Evolutionary conservation across 2,329 filamentous ascomycete species (phyloP).

Genomic region (Ophiostoma ulmi): DNA sequence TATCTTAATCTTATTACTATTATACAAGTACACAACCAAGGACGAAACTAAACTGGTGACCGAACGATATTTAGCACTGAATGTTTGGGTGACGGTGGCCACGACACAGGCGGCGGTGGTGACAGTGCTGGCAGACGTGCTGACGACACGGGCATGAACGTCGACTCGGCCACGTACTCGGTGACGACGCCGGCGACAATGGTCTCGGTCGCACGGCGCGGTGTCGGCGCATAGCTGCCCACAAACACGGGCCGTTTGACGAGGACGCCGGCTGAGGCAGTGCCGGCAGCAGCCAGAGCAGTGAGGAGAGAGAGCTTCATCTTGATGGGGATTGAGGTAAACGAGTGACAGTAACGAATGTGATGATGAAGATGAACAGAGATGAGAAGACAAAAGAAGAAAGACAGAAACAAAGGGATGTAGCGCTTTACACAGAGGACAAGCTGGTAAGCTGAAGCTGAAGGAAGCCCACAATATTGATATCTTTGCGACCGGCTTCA

Average conservation of each 20-base stretch:
- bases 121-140: background rate
- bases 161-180: background rate
- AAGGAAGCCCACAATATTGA: background rate
- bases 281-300: background rate
- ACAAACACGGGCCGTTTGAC: slow-evolving; percentile 6
- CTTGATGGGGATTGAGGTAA: background rate
- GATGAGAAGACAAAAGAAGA: background rate
- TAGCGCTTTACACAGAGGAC: background rate
- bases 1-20: background rate
- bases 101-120: background rate
- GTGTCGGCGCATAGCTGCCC: background rate
- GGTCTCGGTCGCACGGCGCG: background rate
- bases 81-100: background rate
- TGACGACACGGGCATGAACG: background rate
- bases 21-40: too few species aligned
- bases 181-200: slow-evolving; percentile 4
- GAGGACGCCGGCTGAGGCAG: background rate
- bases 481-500: background rate
- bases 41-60: too few species aligned
- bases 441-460: background rate
- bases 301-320: background rate
- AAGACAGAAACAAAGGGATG: background rate
- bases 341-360: background rate
- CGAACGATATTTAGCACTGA: too few species aligned
- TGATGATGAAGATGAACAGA: background rate